These are phyloP conservation scores for Diaporthe sp. DNA, from an alignment of 2,329 filamentous ascomycete genomes.

Conservation along the genomic window DNA sequence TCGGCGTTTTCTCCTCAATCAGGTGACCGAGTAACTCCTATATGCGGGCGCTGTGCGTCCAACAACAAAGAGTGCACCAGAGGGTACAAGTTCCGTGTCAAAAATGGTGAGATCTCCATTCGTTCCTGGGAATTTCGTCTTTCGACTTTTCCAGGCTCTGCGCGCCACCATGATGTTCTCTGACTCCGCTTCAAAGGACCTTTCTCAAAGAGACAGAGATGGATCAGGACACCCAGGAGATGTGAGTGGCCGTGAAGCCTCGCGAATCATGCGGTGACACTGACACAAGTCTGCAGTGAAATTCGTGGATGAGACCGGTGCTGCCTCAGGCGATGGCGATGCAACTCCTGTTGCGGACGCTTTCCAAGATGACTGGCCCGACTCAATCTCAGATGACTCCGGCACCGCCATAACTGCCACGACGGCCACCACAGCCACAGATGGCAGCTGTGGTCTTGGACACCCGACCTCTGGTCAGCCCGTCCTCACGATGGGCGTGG, in stretches of 20 bases:
- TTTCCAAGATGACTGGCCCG: conserved; percentile 35
- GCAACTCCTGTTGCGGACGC: conserved; percentile 9
- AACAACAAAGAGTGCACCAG: conserved; percentile 42
- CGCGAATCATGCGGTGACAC: not conserved
- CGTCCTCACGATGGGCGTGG: not conserved
- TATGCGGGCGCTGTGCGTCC: conserved; percentile 46
- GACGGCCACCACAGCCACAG: conserved; percentile 22
- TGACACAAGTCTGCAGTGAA: conserved; percentile 38
- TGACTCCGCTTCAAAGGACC: conserved; percentile 37
- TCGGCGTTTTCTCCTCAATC: not conserved
- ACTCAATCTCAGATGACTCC: conserved; percentile 30
- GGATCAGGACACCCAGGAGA: conserved; percentile 45
- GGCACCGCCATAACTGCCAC: conserved; percentile 25
- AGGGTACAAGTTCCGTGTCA: conserved; percentile 47
- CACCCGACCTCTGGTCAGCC: conserved; percentile 26
- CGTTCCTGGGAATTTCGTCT: not conserved
- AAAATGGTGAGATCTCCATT: conserved; percentile 36
- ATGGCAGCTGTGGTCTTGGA: conserved; percentile 8
- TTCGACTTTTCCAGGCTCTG: not conserved
- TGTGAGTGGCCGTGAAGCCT: conserved; percentile 37
- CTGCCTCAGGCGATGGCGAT: conserved; percentile 30
- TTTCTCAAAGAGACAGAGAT: conserved; percentile 45
- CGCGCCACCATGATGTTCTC: not conserved
- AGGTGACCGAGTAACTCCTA: conserved; percentile 53
- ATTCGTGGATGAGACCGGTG: conserved; percentile 41